phyloP scores from a whole-genome alignment of 805 yeast species.

The Barnettozyma botsteinii region DNA sequence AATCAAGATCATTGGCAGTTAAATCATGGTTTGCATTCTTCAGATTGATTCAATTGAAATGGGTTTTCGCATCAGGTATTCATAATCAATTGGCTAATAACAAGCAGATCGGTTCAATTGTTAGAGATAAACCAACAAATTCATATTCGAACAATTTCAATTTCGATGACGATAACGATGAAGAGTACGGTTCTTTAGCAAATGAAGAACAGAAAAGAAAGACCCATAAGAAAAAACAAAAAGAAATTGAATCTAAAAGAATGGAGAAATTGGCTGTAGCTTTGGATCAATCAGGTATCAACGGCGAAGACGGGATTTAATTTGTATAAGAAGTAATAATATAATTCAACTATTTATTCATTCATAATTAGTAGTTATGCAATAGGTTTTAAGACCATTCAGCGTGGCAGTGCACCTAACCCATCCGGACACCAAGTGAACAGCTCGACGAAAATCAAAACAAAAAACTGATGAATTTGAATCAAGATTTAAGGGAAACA shows the following conservation, averaged over 20 bases:
- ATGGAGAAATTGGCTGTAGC: slow-evolving; percentile 16
- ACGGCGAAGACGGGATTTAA: not conserved
- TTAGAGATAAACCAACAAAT: slow-evolving; percentile 18
- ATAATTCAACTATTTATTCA: not conserved
- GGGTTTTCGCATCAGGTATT: slow-evolving; percentile 23
- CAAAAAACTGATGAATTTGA: not conserved
- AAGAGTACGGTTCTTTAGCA: slow-evolving; percentile 10
- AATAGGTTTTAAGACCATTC: too few relatives aligned
- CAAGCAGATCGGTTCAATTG: slow-evolving; percentile 13
- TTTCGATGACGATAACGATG: slow-evolving; percentile 12
- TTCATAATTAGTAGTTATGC: too few relatives aligned
- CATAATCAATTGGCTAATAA: slow-evolving; percentile 25
- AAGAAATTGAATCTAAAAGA: slow-evolving; percentile 20
- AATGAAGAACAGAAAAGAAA: slow-evolving; percentile 9
- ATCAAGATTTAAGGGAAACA: not conserved
- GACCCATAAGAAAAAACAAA: slow-evolving; percentile 16
- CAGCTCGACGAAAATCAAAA: slow-evolving; percentile 6
- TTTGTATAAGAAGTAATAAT: too few relatives aligned
- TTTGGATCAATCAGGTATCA: slow-evolving; percentile 21
- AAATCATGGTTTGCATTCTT: slow-evolving; percentile 27
- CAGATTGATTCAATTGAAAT: slow-evolving; percentile 23
- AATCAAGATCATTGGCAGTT: slow-evolving; percentile 24
- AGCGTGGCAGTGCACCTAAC: too few relatives aligned
- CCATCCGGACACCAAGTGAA: slow-evolving; percentile 7
- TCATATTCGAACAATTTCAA: slow-evolving; percentile 11